phyloP scores from a whole-genome alignment of 2,329 filamentous ascomycete species.

The Didymella pomorum region DNA sequence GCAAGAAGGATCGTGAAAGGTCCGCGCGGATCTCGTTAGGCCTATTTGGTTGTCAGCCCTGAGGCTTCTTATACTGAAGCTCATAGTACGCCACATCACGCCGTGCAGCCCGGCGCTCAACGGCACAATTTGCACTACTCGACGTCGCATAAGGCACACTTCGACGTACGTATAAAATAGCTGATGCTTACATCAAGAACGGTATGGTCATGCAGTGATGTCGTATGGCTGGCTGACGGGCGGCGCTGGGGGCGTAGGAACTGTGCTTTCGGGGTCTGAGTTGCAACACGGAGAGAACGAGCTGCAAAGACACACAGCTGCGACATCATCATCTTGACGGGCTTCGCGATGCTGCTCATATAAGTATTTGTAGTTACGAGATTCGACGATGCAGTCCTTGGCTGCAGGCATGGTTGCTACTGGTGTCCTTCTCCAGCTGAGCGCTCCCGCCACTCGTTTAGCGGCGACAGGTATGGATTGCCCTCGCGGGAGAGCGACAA shows the following conservation, averaged over 20 bases:
- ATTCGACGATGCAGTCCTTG: conserved; percentile 33
- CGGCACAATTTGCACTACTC: conserved; percentile 5
- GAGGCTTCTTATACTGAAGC: conserved; percentile 27
- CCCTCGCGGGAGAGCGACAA: conserved; percentile 34
- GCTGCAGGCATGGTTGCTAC: conserved; percentile 30
- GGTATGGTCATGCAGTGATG: conserved; percentile 23
- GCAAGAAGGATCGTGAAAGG: conserved; percentile 44
- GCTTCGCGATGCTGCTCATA: conserved; percentile 19
- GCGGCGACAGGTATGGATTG: conserved; percentile 31
- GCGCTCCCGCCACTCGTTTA: conserved; percentile 16
- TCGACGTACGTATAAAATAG: conserved; percentile 11
- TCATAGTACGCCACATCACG: conserved; percentile 1
- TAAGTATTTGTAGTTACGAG: conserved; percentile 32
- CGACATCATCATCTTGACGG: neutral
- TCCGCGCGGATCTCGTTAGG: conserved; percentile 38
- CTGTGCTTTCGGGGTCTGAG: conserved; percentile 9
- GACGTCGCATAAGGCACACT: conserved; percentile 15
- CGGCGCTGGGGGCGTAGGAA: conserved; percentile 22
- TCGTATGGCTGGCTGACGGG: conserved; percentile 27
- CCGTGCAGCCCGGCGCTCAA: conserved; percentile 11
- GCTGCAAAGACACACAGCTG: conserved; percentile 5
- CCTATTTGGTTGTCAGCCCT: conserved; percentile 41
- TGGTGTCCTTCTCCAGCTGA: conserved; percentile 44
- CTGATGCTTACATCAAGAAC: conserved; percentile 33
- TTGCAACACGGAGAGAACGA: conserved; percentile 9